A percentile compares a stretch with the other conserved stretches of the same genome.
Evolutionary conservation across 257 asterid species (phyloP).

Genomic region (Petunia secreta): DNA sequence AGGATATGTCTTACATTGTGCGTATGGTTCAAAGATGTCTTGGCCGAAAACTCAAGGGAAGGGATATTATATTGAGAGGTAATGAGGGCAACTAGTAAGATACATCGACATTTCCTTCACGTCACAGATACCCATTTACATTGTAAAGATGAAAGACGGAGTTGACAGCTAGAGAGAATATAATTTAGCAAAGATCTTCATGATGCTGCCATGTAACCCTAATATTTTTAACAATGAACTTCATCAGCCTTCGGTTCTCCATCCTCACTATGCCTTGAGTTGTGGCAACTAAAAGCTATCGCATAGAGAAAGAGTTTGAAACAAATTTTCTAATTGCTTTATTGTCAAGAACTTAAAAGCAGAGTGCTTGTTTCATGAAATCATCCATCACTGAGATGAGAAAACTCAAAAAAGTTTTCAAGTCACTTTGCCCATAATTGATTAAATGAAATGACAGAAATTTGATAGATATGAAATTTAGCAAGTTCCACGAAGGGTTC

Average conservation of each 20-base stretch:
- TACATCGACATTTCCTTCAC: background rate
- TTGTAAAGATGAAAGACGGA: background rate
- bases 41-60: background rate
- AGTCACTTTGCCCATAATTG: background rate
- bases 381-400: slow-evolving; percentile 3
- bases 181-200: background rate
- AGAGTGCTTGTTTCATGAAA: background rate
- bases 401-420: background rate
- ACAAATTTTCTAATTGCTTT: background rate
- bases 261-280: background rate
- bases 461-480: background rate
- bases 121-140: background rate
- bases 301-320: background rate
- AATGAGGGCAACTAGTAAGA: background rate
- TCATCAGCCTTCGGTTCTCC: background rate
- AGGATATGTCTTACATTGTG: background rate
- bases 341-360: background rate
- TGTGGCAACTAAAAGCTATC: background rate
- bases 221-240: background rate
- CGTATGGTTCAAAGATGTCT: background rate
- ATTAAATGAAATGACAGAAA: slow-evolving; percentile 12
- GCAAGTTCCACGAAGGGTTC: background rate
- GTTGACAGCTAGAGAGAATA: slow-evolving; percentile 1
- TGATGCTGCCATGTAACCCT: background rate
- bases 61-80: background rate